Percentiles rank a stretch among this genome's conserved stretches.
phyloP scores from a whole-genome alignment of 2,329 filamentous ascomycete species.

The Cladosporium sp. region DNA sequence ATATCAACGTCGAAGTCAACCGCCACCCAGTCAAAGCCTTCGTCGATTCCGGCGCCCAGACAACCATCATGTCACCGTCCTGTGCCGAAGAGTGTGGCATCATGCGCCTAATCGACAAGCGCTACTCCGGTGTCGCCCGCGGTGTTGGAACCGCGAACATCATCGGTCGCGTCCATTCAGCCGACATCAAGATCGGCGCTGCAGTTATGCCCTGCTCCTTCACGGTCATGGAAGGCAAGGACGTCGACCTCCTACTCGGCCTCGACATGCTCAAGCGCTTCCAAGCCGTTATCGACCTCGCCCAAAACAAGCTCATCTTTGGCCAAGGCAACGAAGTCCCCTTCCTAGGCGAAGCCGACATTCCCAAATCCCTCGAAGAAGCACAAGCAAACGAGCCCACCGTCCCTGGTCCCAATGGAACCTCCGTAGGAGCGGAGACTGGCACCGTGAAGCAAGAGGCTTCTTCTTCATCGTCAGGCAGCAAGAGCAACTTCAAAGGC shows the following conservation, averaged over 20 bases:
- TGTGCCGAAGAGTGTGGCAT: conserved; percentile 92
- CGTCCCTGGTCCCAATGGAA: conserved; percentile 82
- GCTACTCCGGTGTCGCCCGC: conserved; percentile 87
- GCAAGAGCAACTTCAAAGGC: conserved; percentile 32
- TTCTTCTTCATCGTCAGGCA: conserved; percentile 36
- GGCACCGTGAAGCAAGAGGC: conserved; percentile 68
- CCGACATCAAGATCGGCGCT: conserved; percentile 88
- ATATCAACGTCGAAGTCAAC: conserved; percentile 94
- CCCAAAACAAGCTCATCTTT: conserved; percentile 81
- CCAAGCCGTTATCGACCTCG: conserved; percentile 87
- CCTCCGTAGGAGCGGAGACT: conserved; percentile 78
- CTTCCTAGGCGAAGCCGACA: conserved; percentile 89
- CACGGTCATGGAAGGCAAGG: conserved; percentile 98
- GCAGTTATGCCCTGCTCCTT: conserved; percentile 91
- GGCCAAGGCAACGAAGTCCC: conserved; percentile 71
- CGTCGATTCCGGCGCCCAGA: conserved; percentile 95
- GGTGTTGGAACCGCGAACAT: conserved; percentile 95
- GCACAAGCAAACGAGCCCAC: conserved; percentile 76
- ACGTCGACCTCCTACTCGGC: conserved; percentile 88
- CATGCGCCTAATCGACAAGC: conserved; percentile 90
- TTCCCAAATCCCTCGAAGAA: conserved; percentile 78
- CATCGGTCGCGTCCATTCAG: conserved; percentile 90
- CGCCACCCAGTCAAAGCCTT: conserved; percentile 89
- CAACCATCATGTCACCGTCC: conserved; percentile 95
- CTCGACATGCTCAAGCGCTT: conserved; percentile 97